Percentiles rank a stretch among this genome's conserved stretches.
phyloP scores from a whole-genome alignment of 805 yeast species.

The Teunomyces atbi region DNA sequence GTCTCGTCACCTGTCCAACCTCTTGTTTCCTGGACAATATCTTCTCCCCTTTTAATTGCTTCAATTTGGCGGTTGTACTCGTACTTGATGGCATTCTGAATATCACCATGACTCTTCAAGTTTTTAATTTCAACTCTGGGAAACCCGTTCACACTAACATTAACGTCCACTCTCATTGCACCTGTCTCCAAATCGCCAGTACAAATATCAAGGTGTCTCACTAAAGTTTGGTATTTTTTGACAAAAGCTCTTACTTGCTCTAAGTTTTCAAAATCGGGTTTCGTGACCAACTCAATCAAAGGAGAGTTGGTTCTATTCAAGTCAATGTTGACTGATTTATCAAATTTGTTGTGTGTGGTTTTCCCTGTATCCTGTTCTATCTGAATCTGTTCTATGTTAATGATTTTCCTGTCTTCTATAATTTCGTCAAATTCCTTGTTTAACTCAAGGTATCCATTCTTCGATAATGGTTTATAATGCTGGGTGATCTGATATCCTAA shows the following conservation, averaged over 20 bases:
- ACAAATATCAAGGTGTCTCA: slow-evolving; percentile 69
- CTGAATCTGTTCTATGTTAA: slow-evolving; percentile 77
- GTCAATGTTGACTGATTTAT: slow-evolving; percentile 55
- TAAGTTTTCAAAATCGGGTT: slow-evolving; percentile 73
- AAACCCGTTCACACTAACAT: slow-evolving; percentile 73
- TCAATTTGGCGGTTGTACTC: slow-evolving; percentile 72
- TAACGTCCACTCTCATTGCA: slow-evolving; percentile 92
- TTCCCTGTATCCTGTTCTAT: slow-evolving; percentile 95
- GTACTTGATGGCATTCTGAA: slow-evolving; percentile 66
- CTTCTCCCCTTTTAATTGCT: slow-evolving; percentile 35
- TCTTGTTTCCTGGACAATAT: slow-evolving; percentile 63
- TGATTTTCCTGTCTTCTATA: slow-evolving; percentile 39
- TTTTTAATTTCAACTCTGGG: slow-evolving; percentile 87
- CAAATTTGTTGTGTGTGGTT: slow-evolving; percentile 51
- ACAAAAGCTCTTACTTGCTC: slow-evolving; percentile 75
- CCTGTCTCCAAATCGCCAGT: slow-evolving; percentile 93
- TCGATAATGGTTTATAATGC: slow-evolving; percentile 75
- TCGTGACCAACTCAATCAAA: slow-evolving; percentile 85
- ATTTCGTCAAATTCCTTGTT: slow-evolving; percentile 53
- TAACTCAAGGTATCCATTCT: slow-evolving; percentile 57
- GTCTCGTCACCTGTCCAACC: slow-evolving; percentile 88
- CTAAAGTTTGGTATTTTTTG: slow-evolving; percentile 71
- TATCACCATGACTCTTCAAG: slow-evolving; percentile 79
- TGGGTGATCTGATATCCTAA: slow-evolving; percentile 95
- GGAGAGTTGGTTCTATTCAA: slow-evolving; percentile 84